These are phyloP conservation scores for Podila clonocystis DNA, from an alignment of 192 early-diverging fungal species.

Conservation along the genomic window DNA sequence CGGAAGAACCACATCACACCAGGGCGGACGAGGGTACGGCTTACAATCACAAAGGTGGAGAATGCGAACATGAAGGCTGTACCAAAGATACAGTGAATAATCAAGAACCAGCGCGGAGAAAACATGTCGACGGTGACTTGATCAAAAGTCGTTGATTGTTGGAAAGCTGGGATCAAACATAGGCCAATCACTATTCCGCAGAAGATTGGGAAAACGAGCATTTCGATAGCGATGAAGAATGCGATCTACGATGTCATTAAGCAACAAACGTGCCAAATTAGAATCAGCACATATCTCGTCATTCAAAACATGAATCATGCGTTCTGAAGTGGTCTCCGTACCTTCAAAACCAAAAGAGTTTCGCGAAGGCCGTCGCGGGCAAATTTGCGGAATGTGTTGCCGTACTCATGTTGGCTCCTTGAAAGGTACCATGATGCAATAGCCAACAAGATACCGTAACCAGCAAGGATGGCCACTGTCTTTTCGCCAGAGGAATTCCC, in stretches of 20 bases:
- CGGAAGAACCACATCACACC: constrained; percentile 99
- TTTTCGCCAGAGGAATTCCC: constrained; percentile 65
- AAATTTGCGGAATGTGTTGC: constrained; percentile 56
- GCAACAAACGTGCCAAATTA: not conserved
- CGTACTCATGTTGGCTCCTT: constrained; percentile 45
- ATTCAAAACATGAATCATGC: too few relatives aligned
- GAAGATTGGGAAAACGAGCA: constrained; percentile 84
- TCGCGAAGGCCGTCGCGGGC: constrained; percentile 56
- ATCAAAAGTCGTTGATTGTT: constrained; percentile 60
- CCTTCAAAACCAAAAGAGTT: constrained; percentile 72
- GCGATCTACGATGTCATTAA: constrained; percentile 61
- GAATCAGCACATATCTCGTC: too few relatives aligned
- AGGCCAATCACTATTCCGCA: constrained; percentile 88
- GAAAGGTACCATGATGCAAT: constrained; percentile 63
- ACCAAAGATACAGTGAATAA: constrained; percentile 92
- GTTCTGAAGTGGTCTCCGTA: not conserved
- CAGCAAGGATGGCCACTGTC: constrained; percentile 65
- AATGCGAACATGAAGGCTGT: constrained; percentile 95
- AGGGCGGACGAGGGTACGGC: constrained; percentile 86
- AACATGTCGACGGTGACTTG: constrained; percentile 65
- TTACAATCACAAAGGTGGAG: constrained; percentile 82
- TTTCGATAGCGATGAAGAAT: constrained; percentile 89
- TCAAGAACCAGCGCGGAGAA: constrained; percentile 68
- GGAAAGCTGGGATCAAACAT: constrained; percentile 81
- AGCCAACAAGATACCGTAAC: constrained; percentile 65